Conservation (phyloP, 2,329 filamentous ascomycete species). For the Penicillium vulpinum region DNA sequence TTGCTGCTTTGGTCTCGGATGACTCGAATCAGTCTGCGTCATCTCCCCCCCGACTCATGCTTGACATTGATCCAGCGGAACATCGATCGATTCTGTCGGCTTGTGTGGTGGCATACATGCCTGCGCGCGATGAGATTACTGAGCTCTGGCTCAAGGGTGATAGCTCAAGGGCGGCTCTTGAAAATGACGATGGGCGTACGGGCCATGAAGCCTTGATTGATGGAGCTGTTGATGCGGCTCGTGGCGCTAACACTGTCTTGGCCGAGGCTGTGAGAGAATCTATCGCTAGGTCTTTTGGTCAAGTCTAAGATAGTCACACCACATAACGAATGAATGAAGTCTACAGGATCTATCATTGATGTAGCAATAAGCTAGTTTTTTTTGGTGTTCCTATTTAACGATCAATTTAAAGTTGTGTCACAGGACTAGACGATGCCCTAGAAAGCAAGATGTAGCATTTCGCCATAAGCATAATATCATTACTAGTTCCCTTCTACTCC, state of each 20-base stretch:
- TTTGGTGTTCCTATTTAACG: not conserved
- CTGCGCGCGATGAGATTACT: constrained; percentile 83
- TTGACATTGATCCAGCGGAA: constrained; percentile 82
- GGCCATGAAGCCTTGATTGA: constrained; percentile 59
- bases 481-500: too few species aligned
- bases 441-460: not conserved
- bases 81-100: constrained; percentile 75
- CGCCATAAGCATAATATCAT: not conserved
- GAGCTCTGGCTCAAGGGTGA: constrained; percentile 92
- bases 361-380: not conserved
- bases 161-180: constrained; percentile 38
- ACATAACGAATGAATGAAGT: constrained; percentile 27
- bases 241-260: constrained; percentile 60
- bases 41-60: constrained; percentile 48
- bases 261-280: constrained; percentile 63
- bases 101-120: constrained; percentile 87
- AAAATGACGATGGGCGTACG: constrained; percentile 38
- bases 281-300: constrained; percentile 42
- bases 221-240: constrained; percentile 63
- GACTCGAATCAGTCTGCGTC: constrained; percentile 23
- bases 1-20: constrained; percentile 72
- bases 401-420: not conserved
- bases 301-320: constrained; percentile 12
- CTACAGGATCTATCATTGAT: not conserved
- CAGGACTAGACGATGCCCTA: not conserved